phyloP scores from a whole-genome alignment of 169 alveolate genomes.

The Fabrea salina region DNA sequence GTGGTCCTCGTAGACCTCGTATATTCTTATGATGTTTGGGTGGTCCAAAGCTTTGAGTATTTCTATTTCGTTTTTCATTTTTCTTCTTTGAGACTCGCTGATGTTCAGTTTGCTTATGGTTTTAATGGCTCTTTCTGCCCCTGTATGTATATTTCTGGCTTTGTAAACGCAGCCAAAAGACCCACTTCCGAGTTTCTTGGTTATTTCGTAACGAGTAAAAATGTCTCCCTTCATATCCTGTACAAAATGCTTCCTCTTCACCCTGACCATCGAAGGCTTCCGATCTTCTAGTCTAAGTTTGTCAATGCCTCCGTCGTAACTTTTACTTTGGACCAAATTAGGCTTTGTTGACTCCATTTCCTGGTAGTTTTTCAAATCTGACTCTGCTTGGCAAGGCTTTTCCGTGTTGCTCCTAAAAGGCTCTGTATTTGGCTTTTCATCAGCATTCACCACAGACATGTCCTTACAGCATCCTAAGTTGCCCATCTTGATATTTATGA shows the following conservation, averaged over 20 bases:
- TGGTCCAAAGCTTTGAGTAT: conserved; percentile 65
- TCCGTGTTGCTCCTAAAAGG: too few species aligned
- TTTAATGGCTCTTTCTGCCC: not conserved
- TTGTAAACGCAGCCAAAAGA: not conserved
- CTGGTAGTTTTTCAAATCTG: too few species aligned
- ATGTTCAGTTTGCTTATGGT: not conserved
- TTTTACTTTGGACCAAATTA: too few species aligned
- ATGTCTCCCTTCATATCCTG: too few species aligned
- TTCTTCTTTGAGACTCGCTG: not conserved
- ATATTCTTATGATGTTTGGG: conserved; percentile 65
- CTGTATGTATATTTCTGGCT: not conserved
- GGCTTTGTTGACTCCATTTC: too few species aligned
- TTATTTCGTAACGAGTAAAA: not conserved
- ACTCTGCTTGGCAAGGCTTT: too few species aligned
- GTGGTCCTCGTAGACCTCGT: conserved; percentile 67
- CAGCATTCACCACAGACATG: not conserved
- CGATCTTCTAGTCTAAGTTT: too few species aligned
- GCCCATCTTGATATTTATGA: not conserved
- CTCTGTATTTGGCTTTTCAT: not conserved
- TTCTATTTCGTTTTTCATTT: conserved; percentile 43
- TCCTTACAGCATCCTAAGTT: not conserved
- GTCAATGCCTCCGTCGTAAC: too few species aligned
- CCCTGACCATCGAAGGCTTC: too few species aligned
- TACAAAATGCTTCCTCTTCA: too few species aligned
- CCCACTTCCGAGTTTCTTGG: conserved; percentile 8